Evolutionary conservation across 768 basidiomycete species (phyloP), one percentile per base, ranked within the genome.

Genomic region (Dioszegia aurantiaca): DNA sequence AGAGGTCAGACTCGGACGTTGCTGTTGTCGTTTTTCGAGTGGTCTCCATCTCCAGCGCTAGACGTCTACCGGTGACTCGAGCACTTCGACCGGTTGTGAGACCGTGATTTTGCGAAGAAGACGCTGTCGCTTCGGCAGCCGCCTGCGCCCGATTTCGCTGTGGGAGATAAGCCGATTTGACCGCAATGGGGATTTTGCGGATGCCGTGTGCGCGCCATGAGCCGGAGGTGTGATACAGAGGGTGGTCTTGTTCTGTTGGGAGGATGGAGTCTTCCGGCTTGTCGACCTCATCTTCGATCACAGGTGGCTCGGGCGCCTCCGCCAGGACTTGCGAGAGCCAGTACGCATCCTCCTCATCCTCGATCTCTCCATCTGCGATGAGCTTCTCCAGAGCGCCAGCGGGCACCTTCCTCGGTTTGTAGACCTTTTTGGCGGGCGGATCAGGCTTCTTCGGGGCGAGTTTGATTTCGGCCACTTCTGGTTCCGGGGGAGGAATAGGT

Each of bases 171-270:
- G 84, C 84, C 0, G 90, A 87, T 79, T 95, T 95, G 74, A 91
- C 89, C 5, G 86, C 83, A 68, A 90, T 87, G 0, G 90, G 86
- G 74, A 98, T 90, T 80, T 91, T 89, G 83, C 94, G 94, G 78
- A 86, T 92, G 3, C 95, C 94, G 75, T 97, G 90, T 1, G 92
- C 90, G 16, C 94, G 85, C 17, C 91, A 90, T 30, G 89, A 87
- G 23, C 93, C 92, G 1, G 88, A 87, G 47, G 84, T 64, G 72
- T 94, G 91, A 53, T 84, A 85, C 19, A 67, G 46, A 6, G 63
- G 59, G 23, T 67, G 68, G 4, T 56, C 57, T n/a, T n/a, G n/a
- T n/a, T n/a, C n/a, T n/a, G 36, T 69, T 67, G 45, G 69, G 65
- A 28, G 65, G 45, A 41, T 60, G 12, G 37, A 55, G 4, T 58